Percentiles rank a stretch among this genome's conserved stretches.
Evolutionary conservation across 2,329 filamentous ascomycete species (phyloP).

Genomic region (Diplodia mutila): DNA sequence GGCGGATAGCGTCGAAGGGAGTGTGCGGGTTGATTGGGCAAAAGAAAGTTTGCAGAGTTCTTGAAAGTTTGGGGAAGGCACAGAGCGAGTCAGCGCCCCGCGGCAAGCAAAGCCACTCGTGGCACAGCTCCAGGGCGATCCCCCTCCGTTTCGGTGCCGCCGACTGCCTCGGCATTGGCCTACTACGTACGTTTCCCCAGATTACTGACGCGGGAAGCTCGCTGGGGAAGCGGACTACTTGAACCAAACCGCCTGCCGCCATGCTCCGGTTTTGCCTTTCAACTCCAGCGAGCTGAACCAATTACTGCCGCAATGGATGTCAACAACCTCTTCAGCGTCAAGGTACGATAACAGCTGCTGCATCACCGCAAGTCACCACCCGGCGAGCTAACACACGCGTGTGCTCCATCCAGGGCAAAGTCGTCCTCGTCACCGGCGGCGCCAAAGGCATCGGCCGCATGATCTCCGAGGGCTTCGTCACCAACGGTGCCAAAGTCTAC

Average conservation of each 20-base stretch:
- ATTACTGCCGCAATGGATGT: slow-evolving; percentile 39
- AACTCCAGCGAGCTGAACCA: background rate
- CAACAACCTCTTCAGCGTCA: slow-evolving; percentile 42
- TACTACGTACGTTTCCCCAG: slow-evolving; percentile 17
- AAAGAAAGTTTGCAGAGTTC: background rate
- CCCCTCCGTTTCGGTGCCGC: slow-evolving; percentile 1
- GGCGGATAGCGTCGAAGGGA: background rate
- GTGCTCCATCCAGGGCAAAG: slow-evolving; percentile 45
- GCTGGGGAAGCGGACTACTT: background rate
- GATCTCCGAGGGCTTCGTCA: slow-evolving; percentile 69
- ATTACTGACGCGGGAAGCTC: slow-evolving; percentile 2
- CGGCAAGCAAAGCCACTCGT: background rate
- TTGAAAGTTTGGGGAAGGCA: background rate
- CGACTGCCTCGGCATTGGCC: slow-evolving; percentile 19
- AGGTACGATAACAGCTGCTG: slow-evolving; percentile 30
- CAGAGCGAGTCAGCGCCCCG: background rate
- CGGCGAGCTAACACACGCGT: background rate
- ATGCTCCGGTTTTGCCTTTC: background rate
- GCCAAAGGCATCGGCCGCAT: slow-evolving; percentile 67
- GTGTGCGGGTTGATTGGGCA: background rate
- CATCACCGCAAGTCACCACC: background rate
- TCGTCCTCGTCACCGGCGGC: slow-evolving; percentile 53
- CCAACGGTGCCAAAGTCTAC: slow-evolving; percentile 69
- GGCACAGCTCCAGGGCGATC: background rate
- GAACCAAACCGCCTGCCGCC: background rate